These are phyloP conservation scores for Parachaetomium inaequale DNA, from an alignment of 495 filamentous ascomycete genomes.

Conservation along the genomic window DNA sequence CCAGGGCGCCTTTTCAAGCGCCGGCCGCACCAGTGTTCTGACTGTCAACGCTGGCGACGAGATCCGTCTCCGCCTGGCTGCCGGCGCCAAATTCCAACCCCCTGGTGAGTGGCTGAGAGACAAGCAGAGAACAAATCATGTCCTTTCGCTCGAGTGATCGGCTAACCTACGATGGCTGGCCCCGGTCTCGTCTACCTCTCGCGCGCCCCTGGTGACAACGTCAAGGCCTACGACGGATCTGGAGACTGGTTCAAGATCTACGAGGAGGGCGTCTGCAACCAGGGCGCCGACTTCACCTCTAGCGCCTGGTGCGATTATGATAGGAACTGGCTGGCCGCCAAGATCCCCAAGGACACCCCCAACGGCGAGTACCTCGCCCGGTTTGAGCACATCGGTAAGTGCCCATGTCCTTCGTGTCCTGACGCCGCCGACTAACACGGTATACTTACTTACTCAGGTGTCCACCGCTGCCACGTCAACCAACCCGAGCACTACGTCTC, in stretches of 20 bases:
- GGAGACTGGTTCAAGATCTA: constrained; percentile 3
- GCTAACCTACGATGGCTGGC: not conserved
- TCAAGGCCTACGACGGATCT: not conserved
- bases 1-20: not conserved
- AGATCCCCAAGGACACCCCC: not conserved
- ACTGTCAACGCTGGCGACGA: not conserved
- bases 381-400: not conserved
- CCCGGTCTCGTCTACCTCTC: not conserved
- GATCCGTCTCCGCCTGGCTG: not conserved
- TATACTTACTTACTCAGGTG: not conserved
- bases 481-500: not conserved
- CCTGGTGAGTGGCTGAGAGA: not conserved
- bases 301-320: not conserved
- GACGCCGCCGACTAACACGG: not conserved
- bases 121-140: no score
- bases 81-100: not conserved
- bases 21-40: not conserved
- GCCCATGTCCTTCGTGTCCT: not conserved
- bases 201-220: not conserved
- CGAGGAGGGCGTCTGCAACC: not conserved
- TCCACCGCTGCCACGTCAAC: not conserved
- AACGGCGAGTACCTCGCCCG: constrained; percentile 2
- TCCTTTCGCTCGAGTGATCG: not conserved
- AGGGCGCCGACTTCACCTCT: not conserved
- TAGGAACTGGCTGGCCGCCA: not conserved